Conservation (phyloP, 305 asterid species). For the Solanum hybrid region DNA sequence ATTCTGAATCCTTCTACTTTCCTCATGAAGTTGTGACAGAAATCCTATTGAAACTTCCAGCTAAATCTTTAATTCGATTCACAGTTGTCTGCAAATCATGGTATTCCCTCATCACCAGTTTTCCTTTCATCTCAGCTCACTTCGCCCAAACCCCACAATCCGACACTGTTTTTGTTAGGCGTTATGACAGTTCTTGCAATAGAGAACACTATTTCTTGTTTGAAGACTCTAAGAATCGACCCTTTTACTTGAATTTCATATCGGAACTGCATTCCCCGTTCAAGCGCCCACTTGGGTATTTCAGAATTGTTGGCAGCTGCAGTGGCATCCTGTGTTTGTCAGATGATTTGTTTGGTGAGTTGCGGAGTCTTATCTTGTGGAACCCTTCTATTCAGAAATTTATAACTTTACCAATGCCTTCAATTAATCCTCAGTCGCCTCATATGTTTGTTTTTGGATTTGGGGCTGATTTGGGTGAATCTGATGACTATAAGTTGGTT, state of each 20-base stretch:
- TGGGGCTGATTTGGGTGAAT: conserved; percentile 18
- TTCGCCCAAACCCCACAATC: neutral
- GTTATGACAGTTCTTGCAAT: neutral
- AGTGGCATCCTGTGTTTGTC: conserved; percentile 6
- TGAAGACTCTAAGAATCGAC: neutral
- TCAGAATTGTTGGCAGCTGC: neutral
- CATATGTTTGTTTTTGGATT: conserved; percentile 38
- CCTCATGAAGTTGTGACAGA: neutral
- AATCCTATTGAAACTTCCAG: conserved; percentile 8
- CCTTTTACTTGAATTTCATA: neutral
- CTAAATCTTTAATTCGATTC: conserved; percentile 1
- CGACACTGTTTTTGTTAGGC: neutral
- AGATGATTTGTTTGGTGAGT: conserved; percentile 1
- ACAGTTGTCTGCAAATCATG: conserved; percentile 5
- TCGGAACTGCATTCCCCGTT: neutral
- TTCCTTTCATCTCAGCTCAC: conserved; percentile 6
- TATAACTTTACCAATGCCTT: conserved; percentile 3
- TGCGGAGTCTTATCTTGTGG: neutral
- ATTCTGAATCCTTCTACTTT: neutral
- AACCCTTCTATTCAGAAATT: conserved; percentile 4
- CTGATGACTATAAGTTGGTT: conserved; percentile 41
- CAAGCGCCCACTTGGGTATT: neutral
- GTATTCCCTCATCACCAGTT: neutral
- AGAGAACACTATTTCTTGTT: neutral
- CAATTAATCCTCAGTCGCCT: conserved; percentile 16